These are phyloP conservation scores for Paramecium caudatum DNA, from an alignment of 73 alveolate genomes.

Conservation along the genomic window DNA sequence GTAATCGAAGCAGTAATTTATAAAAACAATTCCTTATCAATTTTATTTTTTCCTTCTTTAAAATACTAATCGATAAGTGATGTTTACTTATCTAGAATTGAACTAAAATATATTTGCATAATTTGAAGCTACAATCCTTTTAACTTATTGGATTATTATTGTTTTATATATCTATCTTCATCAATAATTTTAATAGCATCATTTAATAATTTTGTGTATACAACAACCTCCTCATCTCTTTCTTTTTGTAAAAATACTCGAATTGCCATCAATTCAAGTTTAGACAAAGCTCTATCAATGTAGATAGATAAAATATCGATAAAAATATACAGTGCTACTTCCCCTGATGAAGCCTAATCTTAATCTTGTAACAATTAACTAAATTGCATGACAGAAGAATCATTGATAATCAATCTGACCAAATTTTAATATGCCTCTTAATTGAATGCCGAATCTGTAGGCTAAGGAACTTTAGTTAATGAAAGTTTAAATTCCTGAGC, in stretches of 20 bases:
- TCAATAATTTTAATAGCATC: constrained; percentile 13
- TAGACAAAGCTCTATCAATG: constrained; percentile 21
- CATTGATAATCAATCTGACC: background rate
- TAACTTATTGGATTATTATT: background rate
- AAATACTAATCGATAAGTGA: no score
- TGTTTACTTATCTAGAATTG: no score
- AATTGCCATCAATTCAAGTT: background rate
- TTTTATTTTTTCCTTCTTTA: no score
- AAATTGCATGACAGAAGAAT: background rate
- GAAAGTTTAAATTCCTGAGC: background rate
- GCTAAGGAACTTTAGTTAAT: background rate
- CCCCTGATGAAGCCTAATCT: constrained; percentile 34
- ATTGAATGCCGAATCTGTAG: background rate
- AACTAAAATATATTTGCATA: background rate
- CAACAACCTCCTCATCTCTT: constrained; percentile 7
- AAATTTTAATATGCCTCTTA: background rate
- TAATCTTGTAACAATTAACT: background rate
- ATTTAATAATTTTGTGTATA: background rate
- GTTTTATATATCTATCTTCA: background rate
- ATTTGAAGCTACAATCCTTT: background rate
- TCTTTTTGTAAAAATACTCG: background rate
- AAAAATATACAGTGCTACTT: constrained; percentile 11
- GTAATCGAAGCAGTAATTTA: no score
- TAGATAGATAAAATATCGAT: constrained; percentile 3
- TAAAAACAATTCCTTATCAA: no score